Base-by-base conservation (phyloP, 108 stramenopile species). In the Fistulifera pelliculosa region DNA sequence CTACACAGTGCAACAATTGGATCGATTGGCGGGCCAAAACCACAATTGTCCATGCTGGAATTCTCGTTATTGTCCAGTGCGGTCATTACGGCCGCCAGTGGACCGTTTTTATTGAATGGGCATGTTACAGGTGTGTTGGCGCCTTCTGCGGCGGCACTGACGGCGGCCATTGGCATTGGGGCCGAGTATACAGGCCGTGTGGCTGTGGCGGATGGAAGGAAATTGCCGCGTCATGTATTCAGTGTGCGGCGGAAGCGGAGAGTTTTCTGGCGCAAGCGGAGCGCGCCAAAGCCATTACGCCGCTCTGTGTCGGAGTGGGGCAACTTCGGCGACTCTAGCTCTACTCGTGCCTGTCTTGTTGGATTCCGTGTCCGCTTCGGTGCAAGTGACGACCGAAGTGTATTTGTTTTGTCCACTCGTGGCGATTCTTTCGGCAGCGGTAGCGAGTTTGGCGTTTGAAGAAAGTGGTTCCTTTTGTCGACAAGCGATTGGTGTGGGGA, bases 141-240 rank as follows among this genome's bases (percentile, higher is more conserved):
- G 1, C 85, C 85, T 5, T 66, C 66, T 23, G 59, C 62, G 5
- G 70, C 77, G 22, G 73, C 70, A 19, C 69, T 66, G 60, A 59
- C 52, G 59, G 90, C 90, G 14, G 73, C 80, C 1, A 83, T 94
- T 58, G 87, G 89, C 10, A 85, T 94, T 60, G 73, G 81, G 10
- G 82, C 89, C 8, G 93, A 94, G 72, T 94, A 89, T 58, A 69
- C 84, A 27, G 93, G 93, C 23, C 61, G 77, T 19, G 89, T 91
- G 3, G 89, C 93, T 5, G 89, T 90, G 8, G 88, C 93, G 0
- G 85, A 89, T 43, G 87, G 87, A 94, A 94, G 76, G 93, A 94
- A 47, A 61, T 88, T 26, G 90, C 90, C 10, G 90, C 93, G 7
- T 70, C 75, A n/a, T 70, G 83, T 0, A 74, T 94, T 24, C 83